Conservation (phyloP, 345 rosid genomes). For the Bruguiera parviflora region DNA sequence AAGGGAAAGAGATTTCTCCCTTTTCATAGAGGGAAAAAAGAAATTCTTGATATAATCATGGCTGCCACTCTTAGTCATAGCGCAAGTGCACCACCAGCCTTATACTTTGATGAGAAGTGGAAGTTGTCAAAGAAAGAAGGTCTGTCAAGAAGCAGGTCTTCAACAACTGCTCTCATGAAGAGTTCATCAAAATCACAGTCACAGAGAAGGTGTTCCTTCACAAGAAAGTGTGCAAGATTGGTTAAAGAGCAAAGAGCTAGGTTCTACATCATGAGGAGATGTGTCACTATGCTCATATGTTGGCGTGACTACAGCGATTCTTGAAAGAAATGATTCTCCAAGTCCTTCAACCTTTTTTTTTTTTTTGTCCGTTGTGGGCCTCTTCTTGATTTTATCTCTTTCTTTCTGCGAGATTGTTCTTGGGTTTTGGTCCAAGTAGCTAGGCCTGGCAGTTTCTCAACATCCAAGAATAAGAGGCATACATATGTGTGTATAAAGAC, state of each 20-base stretch:
- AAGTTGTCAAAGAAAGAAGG: constrained; percentile 34
- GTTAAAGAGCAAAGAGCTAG: constrained; percentile 90
- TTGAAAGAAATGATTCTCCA: constrained; percentile 24
- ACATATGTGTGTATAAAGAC: constrained; percentile 50
- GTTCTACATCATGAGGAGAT: constrained; percentile 89
- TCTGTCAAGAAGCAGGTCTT: constrained; percentile 51
- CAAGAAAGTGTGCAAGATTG: constrained; percentile 76
- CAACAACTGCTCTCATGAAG: constrained; percentile 36
- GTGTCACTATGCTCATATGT: constrained; percentile 89
- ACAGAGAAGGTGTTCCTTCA: constrained; percentile 56
- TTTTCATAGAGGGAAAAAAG: not conserved
- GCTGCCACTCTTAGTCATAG: constrained; percentile 14
- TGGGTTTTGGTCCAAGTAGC: not conserved
- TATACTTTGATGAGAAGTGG: constrained; percentile 30
- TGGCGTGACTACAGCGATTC: constrained; percentile 86
- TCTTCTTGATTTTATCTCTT: constrained; percentile 10
- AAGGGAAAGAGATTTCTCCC: not conserved
- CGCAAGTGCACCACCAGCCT: constrained; percentile 22
- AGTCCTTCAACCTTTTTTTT: not conserved
- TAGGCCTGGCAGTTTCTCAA: constrained; percentile 15
- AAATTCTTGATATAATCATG: not conserved
- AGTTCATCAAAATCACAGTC: constrained; percentile 2
- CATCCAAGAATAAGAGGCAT: constrained; percentile 23
- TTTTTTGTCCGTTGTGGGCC: not conserved
- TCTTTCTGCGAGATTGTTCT: constrained; percentile 24